A percentile compares a stretch with the other conserved stretches of the same genome.
These are phyloP conservation scores for Pseudocohnilembus persalinus DNA, from an alignment of 169 alveolate genomes.

Conservation along the genomic window DNA sequence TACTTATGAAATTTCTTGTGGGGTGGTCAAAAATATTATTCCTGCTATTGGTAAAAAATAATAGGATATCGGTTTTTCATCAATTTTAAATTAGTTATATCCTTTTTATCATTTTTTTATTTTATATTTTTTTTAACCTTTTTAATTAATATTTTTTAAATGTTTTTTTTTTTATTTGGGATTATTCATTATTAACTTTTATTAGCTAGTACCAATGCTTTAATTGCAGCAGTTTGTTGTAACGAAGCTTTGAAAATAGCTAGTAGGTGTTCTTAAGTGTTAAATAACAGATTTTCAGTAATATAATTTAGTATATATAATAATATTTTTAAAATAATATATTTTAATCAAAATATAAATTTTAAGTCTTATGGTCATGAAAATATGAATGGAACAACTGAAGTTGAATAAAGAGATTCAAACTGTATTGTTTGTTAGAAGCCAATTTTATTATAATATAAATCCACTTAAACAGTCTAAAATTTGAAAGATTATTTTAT, in stretches of 20 bases:
- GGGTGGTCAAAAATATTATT: slow-evolving; percentile 86
- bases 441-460: neutral
- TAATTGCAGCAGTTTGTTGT: slow-evolving; percentile 83
- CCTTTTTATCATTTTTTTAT: too few species aligned
- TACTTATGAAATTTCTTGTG: slow-evolving; percentile 81
- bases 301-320: neutral
- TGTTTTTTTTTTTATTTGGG: too few species aligned
- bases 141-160: too few species aligned
- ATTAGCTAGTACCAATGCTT: slow-evolving; percentile 82
- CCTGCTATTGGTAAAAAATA: slow-evolving; percentile 71
- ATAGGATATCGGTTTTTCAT: too few species aligned
- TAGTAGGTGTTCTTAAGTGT: neutral
- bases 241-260: slow-evolving; percentile 74
- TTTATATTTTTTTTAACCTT: too few species aligned
- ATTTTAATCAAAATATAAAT: too few species aligned
- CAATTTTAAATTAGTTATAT: too few species aligned
- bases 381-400: neutral
- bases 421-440: neutral
- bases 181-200: too few species aligned
- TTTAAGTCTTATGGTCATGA: neutral
- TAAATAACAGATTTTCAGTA: neutral
- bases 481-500: neutral
- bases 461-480: neutral
- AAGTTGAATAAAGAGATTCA: neutral
- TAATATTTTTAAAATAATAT: too few species aligned